phyloP scores from a whole-genome alignment of 2,329 filamentous ascomycete species.

The Colletotrichum trifolii region DNA sequence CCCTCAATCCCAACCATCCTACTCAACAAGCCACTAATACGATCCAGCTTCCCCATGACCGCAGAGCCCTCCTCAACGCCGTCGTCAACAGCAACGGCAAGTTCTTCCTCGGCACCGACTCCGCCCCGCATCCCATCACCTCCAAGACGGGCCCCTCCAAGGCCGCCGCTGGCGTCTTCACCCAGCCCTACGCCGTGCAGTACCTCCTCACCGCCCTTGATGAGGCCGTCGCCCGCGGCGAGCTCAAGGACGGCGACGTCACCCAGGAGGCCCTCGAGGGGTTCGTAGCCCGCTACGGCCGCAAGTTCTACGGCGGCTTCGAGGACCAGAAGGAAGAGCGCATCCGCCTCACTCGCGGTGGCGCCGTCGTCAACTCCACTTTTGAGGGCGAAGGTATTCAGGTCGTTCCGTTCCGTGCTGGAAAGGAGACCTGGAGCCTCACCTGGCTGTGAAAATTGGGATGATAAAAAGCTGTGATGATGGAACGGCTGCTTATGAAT shows the following conservation, averaged over 20 bases:
- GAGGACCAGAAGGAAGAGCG: constrained; percentile 60
- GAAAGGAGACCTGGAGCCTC: constrained; percentile 69
- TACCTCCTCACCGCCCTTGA: constrained; percentile 70
- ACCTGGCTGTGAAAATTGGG: constrained; percentile 49
- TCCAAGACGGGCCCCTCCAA: constrained; percentile 63
- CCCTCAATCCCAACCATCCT: background rate
- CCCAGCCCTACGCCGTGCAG: constrained; percentile 76
- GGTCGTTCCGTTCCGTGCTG: constrained; percentile 74
- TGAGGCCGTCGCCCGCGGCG: constrained; percentile 60
- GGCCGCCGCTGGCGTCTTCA: constrained; percentile 81
- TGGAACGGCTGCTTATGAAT: too few species aligned
- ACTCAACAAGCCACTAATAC: background rate
- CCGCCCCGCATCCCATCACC: constrained; percentile 71
- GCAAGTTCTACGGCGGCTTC: constrained; percentile 63
- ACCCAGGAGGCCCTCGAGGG: constrained; percentile 64
- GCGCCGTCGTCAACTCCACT: constrained; percentile 64
- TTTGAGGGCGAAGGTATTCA: constrained; percentile 67
- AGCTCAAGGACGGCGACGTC: constrained; percentile 62
- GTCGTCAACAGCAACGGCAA: constrained; percentile 68
- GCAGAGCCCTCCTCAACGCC: constrained; percentile 77
- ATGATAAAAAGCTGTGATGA: too few species aligned
- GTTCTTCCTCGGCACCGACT: constrained; percentile 81
- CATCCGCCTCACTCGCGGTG: constrained; percentile 67
- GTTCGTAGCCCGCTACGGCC: constrained; percentile 65
- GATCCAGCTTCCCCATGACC: constrained; percentile 65